These are phyloP conservation scores for Sinapis alba DNA, from an alignment of 441 rosid species.

Conservation along the genomic window DNA sequence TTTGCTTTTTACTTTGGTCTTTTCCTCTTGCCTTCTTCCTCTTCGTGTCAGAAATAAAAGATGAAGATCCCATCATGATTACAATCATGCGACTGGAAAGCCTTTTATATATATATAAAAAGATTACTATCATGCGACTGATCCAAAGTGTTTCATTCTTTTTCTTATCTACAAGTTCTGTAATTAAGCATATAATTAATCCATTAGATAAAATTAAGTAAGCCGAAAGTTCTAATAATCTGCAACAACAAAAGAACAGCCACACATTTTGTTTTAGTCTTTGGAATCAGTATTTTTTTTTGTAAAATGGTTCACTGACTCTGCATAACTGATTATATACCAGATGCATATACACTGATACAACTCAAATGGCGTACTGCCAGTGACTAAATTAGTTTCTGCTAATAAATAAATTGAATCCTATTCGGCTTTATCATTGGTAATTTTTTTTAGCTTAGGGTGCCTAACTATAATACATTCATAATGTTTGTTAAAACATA, in stretches of 20 bases:
- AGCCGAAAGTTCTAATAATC: background rate
- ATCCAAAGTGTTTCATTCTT: background rate
- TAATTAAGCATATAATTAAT: background rate
- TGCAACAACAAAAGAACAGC: background rate
- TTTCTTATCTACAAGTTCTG: background rate
- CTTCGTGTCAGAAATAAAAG: constrained; percentile 34
- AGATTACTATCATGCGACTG: background rate
- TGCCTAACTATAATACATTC: too few relatives aligned
- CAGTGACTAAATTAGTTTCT: background rate
- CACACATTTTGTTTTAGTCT: background rate
- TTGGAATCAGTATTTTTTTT: background rate
- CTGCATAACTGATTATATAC: background rate
- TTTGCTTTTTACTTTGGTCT: constrained; percentile 12
- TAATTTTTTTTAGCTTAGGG: background rate
- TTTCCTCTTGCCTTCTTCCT: constrained; percentile 36
- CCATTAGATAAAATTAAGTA: background rate
- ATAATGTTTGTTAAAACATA: too few relatives aligned
- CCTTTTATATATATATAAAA: too few relatives aligned
- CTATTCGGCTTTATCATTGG: background rate
- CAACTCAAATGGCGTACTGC: background rate
- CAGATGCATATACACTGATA: background rate
- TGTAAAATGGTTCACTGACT: background rate
- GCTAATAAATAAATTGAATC: background rate
- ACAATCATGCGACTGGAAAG: background rate
- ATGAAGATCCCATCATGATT: constrained; percentile 34